Base-by-base conservation (phyloP, 1,284 basidiomycete species). In the Abortiporus biennis region DNA sequence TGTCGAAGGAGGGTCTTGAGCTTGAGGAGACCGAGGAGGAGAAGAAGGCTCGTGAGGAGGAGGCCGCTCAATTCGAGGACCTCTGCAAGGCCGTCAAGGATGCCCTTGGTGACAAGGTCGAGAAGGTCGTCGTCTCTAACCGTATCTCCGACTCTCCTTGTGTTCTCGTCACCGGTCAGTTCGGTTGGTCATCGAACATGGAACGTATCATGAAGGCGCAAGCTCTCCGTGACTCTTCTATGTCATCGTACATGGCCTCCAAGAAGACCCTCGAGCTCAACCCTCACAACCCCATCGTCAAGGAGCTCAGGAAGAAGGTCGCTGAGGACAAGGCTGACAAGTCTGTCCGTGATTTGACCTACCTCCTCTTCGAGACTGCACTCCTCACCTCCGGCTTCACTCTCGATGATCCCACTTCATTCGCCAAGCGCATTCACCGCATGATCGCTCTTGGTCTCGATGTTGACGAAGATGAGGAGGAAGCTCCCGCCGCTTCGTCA, bases 121-220 rank as follows among this genome's bases (percentile, higher is more conserved):
- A 99, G 81, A 99, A 99, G 81, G 96, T 99, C 29, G 82, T 97
- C 52, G 78, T 98, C 56, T 98, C 96, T 42, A 98, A 96, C 84
- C 92, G 95, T 68, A 94, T 97, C 74, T 78, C 80, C 59, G 91
- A 95, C 69, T 96, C 93, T 21, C 93, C 93, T 45, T 95, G 92
- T 61, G 92, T 96, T 32, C 85, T 96, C 59, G 95, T 98, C 62
- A 98, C 96, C 52, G 95, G 94, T 51, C 93, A 97, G 66, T 99
- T 97, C 66, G 94, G 95, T 49, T 99, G 96, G 96, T 97, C 93
- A 36, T 93, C 94, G 52, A 98, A 98, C 81, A 97, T 98, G 94
- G 92, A 97, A 71, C 89, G 95, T 66, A 97, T 99, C 78, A 99
- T 99, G 96, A 97, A 97, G 74, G 94, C 95, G 13, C 96, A 99